Percentiles rank a stretch among this genome's conserved stretches.
Conservation (phyloP, 148 eudicot species). For the Simmondsia chinensis region DNA sequence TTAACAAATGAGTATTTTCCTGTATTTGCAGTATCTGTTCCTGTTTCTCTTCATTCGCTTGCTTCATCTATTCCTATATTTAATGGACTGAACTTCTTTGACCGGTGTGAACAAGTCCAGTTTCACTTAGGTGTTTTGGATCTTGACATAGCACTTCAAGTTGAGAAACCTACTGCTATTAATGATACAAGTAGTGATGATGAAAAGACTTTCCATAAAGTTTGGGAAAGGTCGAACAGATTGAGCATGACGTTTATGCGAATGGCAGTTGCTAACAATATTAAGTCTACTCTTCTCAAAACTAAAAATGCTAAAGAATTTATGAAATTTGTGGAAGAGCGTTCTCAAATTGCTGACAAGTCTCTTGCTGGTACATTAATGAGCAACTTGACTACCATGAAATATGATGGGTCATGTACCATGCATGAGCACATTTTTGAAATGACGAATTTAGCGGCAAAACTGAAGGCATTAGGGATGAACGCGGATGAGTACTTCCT, state of each 20-base stretch:
- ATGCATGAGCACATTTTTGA: constrained; percentile 14
- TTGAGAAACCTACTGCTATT: neutral
- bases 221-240: neutral
- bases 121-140: constrained; percentile 3
- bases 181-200: neutral
- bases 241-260: too few relatives aligned
- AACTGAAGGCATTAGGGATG: constrained; percentile 10
- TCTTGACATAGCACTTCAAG: constrained; percentile 4
- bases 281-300: too few relatives aligned
- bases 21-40: too few relatives aligned
- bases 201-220: neutral
- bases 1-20: too few relatives aligned
- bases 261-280: too few relatives aligned
- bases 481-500: constrained; percentile 6
- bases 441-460: constrained; percentile 12
- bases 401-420: neutral
- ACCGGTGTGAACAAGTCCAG: constrained; percentile 5
- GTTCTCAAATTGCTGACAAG: constrained; percentile 6
- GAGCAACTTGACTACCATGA: constrained; percentile 6
- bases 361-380: constrained; percentile 12
- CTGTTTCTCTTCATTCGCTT: too few relatives aligned
- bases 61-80: neutral
- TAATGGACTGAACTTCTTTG: neutral
- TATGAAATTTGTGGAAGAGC: constrained; percentile 2
- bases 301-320: constrained; percentile 5